Percentiles rank a stretch among this genome's conserved stretches.
phyloP scores from a whole-genome alignment of 2,329 filamentous ascomycete genomes.

The Colletotrichum simmondsii region DNA sequence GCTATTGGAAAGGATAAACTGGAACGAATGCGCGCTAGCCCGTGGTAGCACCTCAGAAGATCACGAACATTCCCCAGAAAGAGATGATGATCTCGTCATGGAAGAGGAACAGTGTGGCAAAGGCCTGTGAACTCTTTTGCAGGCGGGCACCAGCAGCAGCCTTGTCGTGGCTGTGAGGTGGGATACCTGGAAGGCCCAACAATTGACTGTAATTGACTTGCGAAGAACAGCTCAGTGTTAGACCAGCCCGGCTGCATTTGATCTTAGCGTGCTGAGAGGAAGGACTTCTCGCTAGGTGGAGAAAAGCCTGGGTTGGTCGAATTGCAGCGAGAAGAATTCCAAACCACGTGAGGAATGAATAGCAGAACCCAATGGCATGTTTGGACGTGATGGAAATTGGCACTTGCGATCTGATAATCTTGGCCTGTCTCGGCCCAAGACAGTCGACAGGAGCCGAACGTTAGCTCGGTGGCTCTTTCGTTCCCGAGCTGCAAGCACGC shows the following conservation, averaged over 20 bases:
- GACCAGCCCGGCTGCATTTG: neutral
- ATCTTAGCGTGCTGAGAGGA: neutral
- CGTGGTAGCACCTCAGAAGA: neutral
- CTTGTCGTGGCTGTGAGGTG: neutral
- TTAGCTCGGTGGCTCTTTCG: constrained; percentile 8
- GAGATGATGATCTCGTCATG: neutral
- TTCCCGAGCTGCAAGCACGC: constrained; percentile 2
- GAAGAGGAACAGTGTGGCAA: neutral
- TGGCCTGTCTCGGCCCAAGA: constrained; percentile 3
- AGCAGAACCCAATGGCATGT: neutral
- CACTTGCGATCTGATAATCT: neutral
- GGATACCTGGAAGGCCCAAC: neutral
- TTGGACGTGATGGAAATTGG: neutral
- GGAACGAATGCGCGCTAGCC: neutral
- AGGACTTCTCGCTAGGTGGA: neutral
- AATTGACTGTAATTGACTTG: neutral
- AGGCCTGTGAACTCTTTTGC: no score
- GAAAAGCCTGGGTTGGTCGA: neutral
- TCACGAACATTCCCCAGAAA: neutral
- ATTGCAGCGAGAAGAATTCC: neutral
- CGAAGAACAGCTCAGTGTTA: neutral
- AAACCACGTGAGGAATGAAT: neutral
- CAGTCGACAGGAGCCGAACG: neutral
- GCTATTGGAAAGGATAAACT: neutral
- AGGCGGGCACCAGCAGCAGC: neutral